Percentiles rank a stretch among this genome's conserved stretches.
phyloP scores from a whole-genome alignment of 208 protist species.

The Strigomonas culicis region DNA sequence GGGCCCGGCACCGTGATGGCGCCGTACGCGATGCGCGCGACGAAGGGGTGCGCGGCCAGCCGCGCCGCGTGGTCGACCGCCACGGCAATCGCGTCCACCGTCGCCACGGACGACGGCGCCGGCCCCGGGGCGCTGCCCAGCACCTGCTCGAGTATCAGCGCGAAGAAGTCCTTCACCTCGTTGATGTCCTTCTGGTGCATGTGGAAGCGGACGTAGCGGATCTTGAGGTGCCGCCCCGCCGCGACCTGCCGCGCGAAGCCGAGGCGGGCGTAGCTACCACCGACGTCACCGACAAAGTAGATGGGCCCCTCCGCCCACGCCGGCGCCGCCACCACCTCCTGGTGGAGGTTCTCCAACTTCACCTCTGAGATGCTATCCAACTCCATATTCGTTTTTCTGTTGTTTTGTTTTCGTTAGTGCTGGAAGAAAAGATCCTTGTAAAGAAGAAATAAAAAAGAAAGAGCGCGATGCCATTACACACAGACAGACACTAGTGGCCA shows the following conservation, averaged over 20 bases:
- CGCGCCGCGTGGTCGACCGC: not conserved
- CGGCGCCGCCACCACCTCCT: conserved; percentile 18
- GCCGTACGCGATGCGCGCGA: conserved; percentile 37
- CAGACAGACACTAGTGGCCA: too few relatives aligned
- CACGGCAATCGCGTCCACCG: not conserved
- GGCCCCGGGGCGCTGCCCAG: conserved; percentile 12
- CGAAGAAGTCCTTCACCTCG: conserved; percentile 51
- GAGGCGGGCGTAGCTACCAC: conserved; percentile 65
- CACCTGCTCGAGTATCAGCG: conserved; percentile 28
- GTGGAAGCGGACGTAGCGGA: conserved; percentile 43
- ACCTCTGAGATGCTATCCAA: conserved; percentile 23
- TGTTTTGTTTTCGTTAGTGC: conserved; percentile 7
- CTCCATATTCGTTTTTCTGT: not conserved
- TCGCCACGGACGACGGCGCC: not conserved
- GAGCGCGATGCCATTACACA: too few relatives aligned
- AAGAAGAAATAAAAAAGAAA: too few relatives aligned
- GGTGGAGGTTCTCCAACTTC: conserved; percentile 27
- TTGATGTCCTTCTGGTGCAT: conserved; percentile 40
- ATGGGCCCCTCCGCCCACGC: conserved; percentile 32
- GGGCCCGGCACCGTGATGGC: conserved; percentile 59
- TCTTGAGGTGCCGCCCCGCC: conserved; percentile 12
- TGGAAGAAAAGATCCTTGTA: too few relatives aligned
- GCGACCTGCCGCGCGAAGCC: conserved; percentile 51
- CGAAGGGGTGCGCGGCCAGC: conserved; percentile 13
- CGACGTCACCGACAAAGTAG: conserved; percentile 69